Evolutionary conservation across 306 rosid species (phyloP), one percentile per base, ranked within the genome.

Genomic region (Chamaecrista fasciculata): DNA sequence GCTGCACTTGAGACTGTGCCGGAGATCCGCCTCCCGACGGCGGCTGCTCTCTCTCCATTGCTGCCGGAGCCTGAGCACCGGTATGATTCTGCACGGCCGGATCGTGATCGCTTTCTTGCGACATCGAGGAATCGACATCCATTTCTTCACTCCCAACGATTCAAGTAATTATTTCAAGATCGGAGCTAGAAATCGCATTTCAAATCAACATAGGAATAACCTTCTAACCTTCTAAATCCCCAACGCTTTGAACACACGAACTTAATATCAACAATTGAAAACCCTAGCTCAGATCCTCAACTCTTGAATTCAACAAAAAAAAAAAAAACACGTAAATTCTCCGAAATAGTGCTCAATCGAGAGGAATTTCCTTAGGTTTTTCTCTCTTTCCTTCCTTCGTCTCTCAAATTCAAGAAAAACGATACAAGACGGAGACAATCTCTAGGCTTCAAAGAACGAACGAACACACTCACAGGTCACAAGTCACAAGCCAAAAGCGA

Each of bases 101-200:
- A 95, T 87, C 97, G 76, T 88, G 96, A 82, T 89, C 91, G 70
- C 85, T 25, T 60, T 81, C 97, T 79, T 87, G 86, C 68, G 81
- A 82, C 95, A 89, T 87, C 79, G 99, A 84, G 37, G 96, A 86
- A 86, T 95, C 97, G 11, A 87, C 89, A 43, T 91, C 99, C 99
- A 95, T 95, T 81, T 60, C 74, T 78, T 76, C 77, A 75, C 79
- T 76, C 74, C 81, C 66, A 62, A 66, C n/a, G 76, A 78, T 82
- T 85, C 68, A 66, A 83, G 71, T 80, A 77, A 84, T 72, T 76
- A 36, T 47, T 78, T 70, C 73, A 48, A 85, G 92, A 89, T 95
- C 95, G 87, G 85, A 84, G 81, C 80, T 73, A 84, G 72, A 89
- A 87, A 72, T 79, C 67, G 62, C 76, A 85, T 81, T 79, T 65